A percentile compares a stretch with the other conserved stretches of the same genome.
These are phyloP conservation scores for Sporothrix humicola DNA, from an alignment of 2,329 filamentous ascomycete genomes.

Conservation along the genomic window DNA sequence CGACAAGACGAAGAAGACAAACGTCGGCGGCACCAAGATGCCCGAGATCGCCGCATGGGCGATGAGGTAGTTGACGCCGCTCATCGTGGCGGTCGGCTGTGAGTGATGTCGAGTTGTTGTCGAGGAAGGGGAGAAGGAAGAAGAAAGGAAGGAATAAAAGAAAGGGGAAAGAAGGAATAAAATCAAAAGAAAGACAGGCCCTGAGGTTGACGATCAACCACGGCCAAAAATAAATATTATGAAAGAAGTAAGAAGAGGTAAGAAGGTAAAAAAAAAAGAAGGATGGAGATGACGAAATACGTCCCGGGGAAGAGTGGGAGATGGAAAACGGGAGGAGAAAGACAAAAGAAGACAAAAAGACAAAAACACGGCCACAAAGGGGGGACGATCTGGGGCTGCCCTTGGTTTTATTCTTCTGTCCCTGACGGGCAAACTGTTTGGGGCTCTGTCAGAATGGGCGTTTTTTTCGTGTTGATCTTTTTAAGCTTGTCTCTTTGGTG, in stretches of 20 bases:
- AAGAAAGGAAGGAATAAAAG: not conserved
- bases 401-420: not conserved
- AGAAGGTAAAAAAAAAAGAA: not conserved
- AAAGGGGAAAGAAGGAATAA: not conserved
- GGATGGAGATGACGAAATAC: not conserved
- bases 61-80: not conserved
- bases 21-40: conserved; percentile 37
- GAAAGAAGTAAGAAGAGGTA: not conserved
- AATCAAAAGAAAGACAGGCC: not conserved
- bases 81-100: not conserved
- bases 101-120: not conserved
- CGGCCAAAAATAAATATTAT: not conserved
- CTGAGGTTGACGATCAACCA: too few species aligned
- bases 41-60: conserved; percentile 29
- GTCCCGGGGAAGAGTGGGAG: not conserved
- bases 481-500: not conserved
- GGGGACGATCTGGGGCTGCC: not conserved
- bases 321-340: not conserved
- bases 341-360: not conserved
- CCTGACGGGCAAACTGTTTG: not conserved
- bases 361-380: not conserved
- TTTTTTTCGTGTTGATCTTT: conserved; percentile 14
- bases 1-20: conserved; percentile 38
- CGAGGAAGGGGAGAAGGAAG: not conserved
- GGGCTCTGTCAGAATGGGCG: not conserved